Evolutionary conservation across 305 asterid species (phyloP).

Genomic region (Stenogyne calaminthoides): DNA sequence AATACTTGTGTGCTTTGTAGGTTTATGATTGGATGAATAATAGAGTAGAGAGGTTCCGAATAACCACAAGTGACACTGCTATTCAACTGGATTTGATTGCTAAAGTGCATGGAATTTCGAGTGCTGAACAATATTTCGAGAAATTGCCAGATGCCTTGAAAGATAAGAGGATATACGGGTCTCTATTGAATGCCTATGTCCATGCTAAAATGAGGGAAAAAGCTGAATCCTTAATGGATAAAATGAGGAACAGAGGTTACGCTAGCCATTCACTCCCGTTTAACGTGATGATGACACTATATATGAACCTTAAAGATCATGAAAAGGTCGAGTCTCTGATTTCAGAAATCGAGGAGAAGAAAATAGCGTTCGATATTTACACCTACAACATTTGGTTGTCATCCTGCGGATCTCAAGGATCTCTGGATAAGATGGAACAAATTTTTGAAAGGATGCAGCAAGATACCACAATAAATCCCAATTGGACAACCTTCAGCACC

Average conservation of each 20-base stretch:
- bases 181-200: constrained; percentile 78
- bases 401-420: constrained; percentile 60
- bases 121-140: constrained; percentile 75
- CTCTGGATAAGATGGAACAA: constrained; percentile 70
- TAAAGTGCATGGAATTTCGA: constrained; percentile 74
- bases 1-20: constrained; percentile 43
- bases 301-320: constrained; percentile 64
- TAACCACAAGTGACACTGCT: constrained; percentile 80
- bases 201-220: constrained; percentile 68
- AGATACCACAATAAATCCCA: constrained; percentile 57
- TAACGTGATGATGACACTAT: constrained; percentile 97
- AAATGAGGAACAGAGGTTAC: constrained; percentile 64
- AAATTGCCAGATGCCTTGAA: constrained; percentile 66
- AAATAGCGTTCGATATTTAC: constrained; percentile 59
- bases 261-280: constrained; percentile 69
- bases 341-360: constrained; percentile 71
- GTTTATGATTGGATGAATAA: constrained; percentile 92
- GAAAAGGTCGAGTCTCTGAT: constrained; percentile 62
- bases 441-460: constrained; percentile 62
- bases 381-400: constrained; percentile 90
- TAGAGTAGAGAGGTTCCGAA: constrained; percentile 64
- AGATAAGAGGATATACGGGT: constrained; percentile 78
- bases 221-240: constrained; percentile 72
- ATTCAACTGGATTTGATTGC: constrained; percentile 86
- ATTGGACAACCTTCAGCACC: constrained; percentile 87